Evolutionary conservation across 2,329 filamentous ascomycete genomes (phyloP).

Genomic region (Ceratocystis alfenasii): DNA sequence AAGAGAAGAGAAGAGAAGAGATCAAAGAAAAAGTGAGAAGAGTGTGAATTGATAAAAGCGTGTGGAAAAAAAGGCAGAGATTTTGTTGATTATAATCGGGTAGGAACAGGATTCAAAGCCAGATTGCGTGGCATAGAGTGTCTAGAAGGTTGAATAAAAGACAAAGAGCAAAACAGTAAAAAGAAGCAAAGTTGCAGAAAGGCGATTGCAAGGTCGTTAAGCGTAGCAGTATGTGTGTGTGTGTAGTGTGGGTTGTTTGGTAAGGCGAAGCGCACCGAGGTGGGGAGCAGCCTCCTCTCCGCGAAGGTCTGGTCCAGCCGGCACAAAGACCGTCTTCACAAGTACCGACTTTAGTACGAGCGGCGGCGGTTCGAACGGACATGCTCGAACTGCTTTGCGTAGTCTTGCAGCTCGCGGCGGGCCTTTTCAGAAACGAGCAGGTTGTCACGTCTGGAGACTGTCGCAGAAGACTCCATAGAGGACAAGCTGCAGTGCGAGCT

Average conservation of each 20-base stretch:
- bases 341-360: slow-evolving; percentile 36
- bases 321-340: not conserved
- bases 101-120: not conserved
- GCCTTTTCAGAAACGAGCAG: slow-evolving; percentile 60
- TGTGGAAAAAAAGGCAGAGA: slow-evolving; percentile 5
- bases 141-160: slow-evolving; percentile 20
- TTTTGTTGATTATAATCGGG: slow-evolving; percentile 16
- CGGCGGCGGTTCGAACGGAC: slow-evolving; percentile 50
- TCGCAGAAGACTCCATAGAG: slow-evolving; percentile 56
- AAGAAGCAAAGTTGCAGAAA: slow-evolving; percentile 14
- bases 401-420: slow-evolving; percentile 67
- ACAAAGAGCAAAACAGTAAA: slow-evolving; percentile 22
- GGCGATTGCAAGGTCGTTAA: slow-evolving; percentile 23
- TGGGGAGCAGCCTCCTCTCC: slow-evolving; percentile 11
- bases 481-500: slow-evolving; percentile 76
- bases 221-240: slow-evolving; percentile 23
- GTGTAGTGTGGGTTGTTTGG: not conserved
- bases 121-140: slow-evolving; percentile 3
- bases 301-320: not conserved
- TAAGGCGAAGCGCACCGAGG: not conserved
- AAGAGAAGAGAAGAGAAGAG: not conserved
- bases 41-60: not conserved
- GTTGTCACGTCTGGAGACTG: slow-evolving; percentile 38
- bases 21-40: not conserved
- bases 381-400: slow-evolving; percentile 81